phyloP scores from a whole-genome alignment of 2,329 filamentous ascomycete species.

The Xylaria sp. region DNA sequence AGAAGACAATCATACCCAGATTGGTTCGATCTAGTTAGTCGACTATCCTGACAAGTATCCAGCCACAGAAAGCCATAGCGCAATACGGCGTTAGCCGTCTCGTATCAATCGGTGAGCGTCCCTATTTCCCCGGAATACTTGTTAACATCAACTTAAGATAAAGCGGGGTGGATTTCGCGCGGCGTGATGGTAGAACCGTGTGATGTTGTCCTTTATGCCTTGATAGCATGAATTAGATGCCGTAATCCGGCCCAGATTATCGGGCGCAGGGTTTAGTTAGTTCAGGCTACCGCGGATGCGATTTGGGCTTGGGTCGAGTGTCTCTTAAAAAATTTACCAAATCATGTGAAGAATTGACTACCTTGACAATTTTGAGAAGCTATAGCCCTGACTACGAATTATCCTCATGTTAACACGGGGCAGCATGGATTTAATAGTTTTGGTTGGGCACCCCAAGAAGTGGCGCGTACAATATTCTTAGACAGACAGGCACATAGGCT shows the following conservation, averaged over 20 bases:
- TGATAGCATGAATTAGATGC: neutral
- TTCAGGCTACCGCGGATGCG: neutral
- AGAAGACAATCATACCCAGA: neutral
- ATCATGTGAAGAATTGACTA: neutral
- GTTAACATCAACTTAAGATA: neutral
- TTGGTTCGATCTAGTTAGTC: neutral
- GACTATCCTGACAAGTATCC: neutral
- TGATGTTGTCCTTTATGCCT: no score
- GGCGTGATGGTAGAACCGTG: no score
- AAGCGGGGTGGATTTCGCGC: neutral
- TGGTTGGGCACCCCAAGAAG: neutral
- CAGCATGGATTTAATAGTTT: neutral
- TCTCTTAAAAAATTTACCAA: neutral
- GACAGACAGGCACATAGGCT: neutral
- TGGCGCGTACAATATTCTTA: neutral
- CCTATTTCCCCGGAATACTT: no score
- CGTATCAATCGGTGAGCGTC: neutral
- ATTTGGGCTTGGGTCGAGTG: neutral
- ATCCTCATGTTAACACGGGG: neutral
- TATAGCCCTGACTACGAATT: neutral
- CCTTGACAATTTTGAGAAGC: neutral
- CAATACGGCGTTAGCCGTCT: neutral
- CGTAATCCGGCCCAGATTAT: neutral
- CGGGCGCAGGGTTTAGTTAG: neutral
- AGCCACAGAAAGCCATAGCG: conserved; percentile 1